Base-by-base conservation (phyloP, 2,329 filamentous ascomycete species). In the Hymenoscyphus salicellus region DNA sequence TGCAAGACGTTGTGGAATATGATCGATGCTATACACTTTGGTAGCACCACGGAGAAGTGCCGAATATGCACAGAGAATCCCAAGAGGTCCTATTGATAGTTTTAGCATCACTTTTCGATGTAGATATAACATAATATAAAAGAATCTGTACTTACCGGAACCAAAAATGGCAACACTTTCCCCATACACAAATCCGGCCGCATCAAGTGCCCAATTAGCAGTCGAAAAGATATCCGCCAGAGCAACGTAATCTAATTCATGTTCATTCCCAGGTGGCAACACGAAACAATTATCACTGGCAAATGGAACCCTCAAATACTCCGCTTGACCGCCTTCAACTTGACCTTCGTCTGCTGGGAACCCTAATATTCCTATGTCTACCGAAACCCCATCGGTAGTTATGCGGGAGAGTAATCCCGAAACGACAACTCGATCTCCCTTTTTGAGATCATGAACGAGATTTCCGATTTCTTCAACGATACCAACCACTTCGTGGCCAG, bases 161-260 rank as follows among this genome's bases (percentile, higher is more conserved):
- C 74, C 75, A 41, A 74, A 77, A 20, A 76, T 68, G 0, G 70
- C 72, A 23, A 77, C 68, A 8, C 66, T 66, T 38, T 73, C 73
- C 16, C 72, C 72, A 4, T 63, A 58, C 28, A 67, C 28, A 63
- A 72, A 71, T 3, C 66, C 70, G 8, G 72, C 68, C 28, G 20
- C 66, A 20, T 65, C 62, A 16, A 75, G 46, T 17, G 55, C 60
- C 2, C 23, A 60, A 72, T 70, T 74, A 7, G 64, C 72, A 5
- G 71, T 75, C 2, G 67, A 46, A 16, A 60, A 73, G 36, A 75
- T 72, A 56, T 74, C 72, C 3, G 63, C 58, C 17, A 73, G 14
- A 17, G 72, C 56, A 32, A 75, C 62, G 52, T 72, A 74, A 60
- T 72, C 70, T 23, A 66, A 20, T n/a, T 46, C 41, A 46, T 46